A percentile compares a stretch with the other conserved stretches of the same genome.
These are phyloP conservation scores for Stromatinia cepivora DNA, from an alignment of 2,329 filamentous ascomycete species.

Conservation along the genomic window DNA sequence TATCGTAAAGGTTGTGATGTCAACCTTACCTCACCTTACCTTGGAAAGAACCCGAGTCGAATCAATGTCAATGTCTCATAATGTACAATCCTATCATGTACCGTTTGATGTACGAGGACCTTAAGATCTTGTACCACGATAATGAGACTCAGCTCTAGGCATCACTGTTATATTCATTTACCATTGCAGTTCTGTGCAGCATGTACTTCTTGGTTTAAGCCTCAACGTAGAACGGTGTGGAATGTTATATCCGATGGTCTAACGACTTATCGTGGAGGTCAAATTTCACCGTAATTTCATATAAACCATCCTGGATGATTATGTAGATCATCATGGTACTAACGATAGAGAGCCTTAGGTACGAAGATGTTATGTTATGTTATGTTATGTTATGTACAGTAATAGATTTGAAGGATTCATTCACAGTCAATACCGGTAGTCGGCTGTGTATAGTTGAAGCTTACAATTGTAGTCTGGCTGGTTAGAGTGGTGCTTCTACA, in stretches of 20 bases:
- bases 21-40: background rate
- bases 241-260: background rate
- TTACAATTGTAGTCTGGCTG: background rate
- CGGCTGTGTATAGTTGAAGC: background rate
- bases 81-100: background rate
- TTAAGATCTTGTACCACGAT: background rate
- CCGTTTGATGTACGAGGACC: background rate
- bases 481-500: background rate
- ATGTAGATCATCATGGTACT: slow-evolving; percentile 3
- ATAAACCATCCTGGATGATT: background rate
- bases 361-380: background rate
- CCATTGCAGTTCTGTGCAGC: background rate
- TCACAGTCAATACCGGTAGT: background rate
- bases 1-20: slow-evolving; percentile 1
- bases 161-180: background rate
- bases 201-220: background rate
- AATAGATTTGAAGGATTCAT: background rate
- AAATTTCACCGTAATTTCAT: slow-evolving; percentile 12
- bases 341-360: background rate
- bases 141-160: slow-evolving; percentile 19
- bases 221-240: background rate
- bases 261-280: background rate
- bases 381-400: no score
- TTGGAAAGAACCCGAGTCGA: slow-evolving; percentile 5
- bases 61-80: background rate